Conservation (phyloP, 768 basidiomycete species). For the Aureoboletus auriporus region DNA sequence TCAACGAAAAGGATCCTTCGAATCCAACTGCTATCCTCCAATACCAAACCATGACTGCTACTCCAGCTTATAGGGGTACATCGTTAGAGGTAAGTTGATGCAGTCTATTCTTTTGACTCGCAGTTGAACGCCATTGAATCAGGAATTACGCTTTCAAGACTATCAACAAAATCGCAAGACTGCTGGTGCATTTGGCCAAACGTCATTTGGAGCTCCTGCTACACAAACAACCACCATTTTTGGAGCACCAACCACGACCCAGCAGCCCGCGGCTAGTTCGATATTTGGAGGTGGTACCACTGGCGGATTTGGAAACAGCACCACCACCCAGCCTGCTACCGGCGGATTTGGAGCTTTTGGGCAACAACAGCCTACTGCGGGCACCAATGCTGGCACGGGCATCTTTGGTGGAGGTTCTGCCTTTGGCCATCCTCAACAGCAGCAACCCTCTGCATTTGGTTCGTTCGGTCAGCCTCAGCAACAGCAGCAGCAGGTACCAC, state of each 20-base stretch:
- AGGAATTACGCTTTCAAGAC: conserved; percentile 78
- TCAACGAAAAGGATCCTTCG: conserved; percentile 61
- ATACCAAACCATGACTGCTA: conserved; percentile 80
- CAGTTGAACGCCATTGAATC: conserved; percentile 3
- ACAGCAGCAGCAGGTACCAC: conserved; percentile 22
- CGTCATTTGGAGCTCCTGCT: conserved; percentile 26
- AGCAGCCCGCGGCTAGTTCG: conserved; percentile 27
- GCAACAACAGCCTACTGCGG: conserved; percentile 35
- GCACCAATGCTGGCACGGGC: conserved; percentile 32
- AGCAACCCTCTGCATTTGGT: conserved; percentile 41
- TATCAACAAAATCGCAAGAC: conserved; percentile 73
- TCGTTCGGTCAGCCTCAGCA: conserved; percentile 46
- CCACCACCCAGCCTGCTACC: conserved; percentile 24
- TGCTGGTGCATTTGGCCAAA: conserved; percentile 57
- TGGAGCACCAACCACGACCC: conserved; percentile 23
- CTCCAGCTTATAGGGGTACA: conserved; percentile 71
- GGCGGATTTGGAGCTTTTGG: conserved; percentile 31
- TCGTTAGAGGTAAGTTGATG: conserved; percentile 62
- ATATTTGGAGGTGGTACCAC: conserved; percentile 27
- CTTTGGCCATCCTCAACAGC: conserved; percentile 37
- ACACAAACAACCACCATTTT: conserved; percentile 25
- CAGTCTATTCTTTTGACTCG: conserved; percentile 1
- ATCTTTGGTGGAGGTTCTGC: conserved; percentile 39
- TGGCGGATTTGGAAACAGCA: conserved; percentile 19
- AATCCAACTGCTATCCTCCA: conserved; percentile 48